Evolutionary conservation across 257 asterid species (phyloP).

Genomic region (Jacaranda mimosifolia): DNA sequence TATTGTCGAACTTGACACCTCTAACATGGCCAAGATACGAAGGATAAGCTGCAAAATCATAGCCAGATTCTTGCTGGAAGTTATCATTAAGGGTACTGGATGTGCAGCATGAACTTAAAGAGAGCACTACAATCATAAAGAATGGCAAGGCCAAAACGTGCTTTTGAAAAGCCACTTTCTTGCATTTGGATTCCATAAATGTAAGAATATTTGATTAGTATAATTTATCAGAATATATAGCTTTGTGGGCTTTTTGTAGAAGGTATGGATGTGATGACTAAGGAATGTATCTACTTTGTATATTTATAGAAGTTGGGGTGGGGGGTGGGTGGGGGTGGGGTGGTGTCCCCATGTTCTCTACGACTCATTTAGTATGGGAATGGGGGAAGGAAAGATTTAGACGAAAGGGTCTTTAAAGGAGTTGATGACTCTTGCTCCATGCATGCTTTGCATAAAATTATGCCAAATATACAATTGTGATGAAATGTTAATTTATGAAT

Average conservation of each 20-base stretch:
- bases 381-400: slow-evolving; percentile 46
- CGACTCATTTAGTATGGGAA: slow-evolving; percentile 52
- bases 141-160: slow-evolving; percentile 18
- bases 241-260: slow-evolving; percentile 27
- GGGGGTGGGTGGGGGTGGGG: slow-evolving; percentile 9
- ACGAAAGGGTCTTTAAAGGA: slow-evolving; percentile 36
- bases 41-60: slow-evolving; percentile 54
- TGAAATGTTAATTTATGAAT: no score
- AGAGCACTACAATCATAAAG: slow-evolving; percentile 22
- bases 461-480: slow-evolving; percentile 2
- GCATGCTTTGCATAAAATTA: slow-evolving; percentile 44
- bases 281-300: slow-evolving; percentile 22
- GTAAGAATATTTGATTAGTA: slow-evolving; percentile 6
- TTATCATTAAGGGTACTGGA: slow-evolving; percentile 1
- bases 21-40: slow-evolving; percentile 34
- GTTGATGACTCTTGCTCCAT: slow-evolving; percentile 58
- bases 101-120: slow-evolving; percentile 31
- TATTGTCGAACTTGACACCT: slow-evolving; percentile 25
- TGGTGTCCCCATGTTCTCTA: slow-evolving; percentile 37
- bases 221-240: neutral
- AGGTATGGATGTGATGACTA: slow-evolving; percentile 41
- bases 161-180: slow-evolving; percentile 41
- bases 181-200: neutral
- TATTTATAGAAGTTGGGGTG: slow-evolving; percentile 47
- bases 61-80: slow-evolving; percentile 48